These are phyloP conservation scores for Nitzschia inconspicua DNA, from an alignment of 108 stramenopile species.

Conservation along the genomic window DNA sequence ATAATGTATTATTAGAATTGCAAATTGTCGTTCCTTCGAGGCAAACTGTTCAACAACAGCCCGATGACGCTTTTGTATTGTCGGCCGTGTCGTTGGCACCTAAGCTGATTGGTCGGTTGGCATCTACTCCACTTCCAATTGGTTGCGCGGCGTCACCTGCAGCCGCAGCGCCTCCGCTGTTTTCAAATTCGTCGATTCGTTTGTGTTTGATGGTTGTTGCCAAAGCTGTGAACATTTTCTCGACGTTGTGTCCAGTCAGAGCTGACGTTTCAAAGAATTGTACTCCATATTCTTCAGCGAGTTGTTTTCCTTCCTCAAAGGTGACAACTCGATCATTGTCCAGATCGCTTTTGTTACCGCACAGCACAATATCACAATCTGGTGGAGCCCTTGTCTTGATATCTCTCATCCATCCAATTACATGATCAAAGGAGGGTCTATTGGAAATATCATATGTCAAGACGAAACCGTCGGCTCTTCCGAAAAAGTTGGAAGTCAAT, in stretches of 20 bases:
- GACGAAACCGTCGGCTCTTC: constrained; percentile 91
- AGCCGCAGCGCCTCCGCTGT: constrained; percentile 24
- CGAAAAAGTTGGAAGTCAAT: constrained; percentile 93
- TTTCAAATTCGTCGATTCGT: constrained; percentile 79
- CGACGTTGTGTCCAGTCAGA: constrained; percentile 90
- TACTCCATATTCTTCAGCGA: constrained; percentile 93
- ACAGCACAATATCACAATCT: constrained; percentile 84
- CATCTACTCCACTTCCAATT: constrained; percentile 12
- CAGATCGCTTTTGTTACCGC: constrained; percentile 84
- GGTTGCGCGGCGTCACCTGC: constrained; percentile 21
- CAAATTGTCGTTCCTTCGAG: too few relatives aligned
- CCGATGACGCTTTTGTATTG: constrained; percentile 10
- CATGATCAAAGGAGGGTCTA: constrained; percentile 88
- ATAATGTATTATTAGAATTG: too few relatives aligned
- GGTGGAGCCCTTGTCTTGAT: constrained; percentile 89
- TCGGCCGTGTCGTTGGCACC: constrained; percentile 1
- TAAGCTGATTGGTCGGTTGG: constrained; percentile 21
- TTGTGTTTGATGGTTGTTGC: constrained; percentile 89
- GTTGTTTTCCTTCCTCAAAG: constrained; percentile 75
- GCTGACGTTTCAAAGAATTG: constrained; percentile 97
- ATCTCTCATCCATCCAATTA: constrained; percentile 92
- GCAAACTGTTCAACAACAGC: constrained; percentile 38
- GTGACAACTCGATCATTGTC: constrained; percentile 81
- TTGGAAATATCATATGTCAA: constrained; percentile 89
- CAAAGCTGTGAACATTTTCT: constrained; percentile 85